Evolutionary conservation across 2,329 filamentous ascomycete species (phyloP).

Genomic region (Penicillium occitanis): DNA sequence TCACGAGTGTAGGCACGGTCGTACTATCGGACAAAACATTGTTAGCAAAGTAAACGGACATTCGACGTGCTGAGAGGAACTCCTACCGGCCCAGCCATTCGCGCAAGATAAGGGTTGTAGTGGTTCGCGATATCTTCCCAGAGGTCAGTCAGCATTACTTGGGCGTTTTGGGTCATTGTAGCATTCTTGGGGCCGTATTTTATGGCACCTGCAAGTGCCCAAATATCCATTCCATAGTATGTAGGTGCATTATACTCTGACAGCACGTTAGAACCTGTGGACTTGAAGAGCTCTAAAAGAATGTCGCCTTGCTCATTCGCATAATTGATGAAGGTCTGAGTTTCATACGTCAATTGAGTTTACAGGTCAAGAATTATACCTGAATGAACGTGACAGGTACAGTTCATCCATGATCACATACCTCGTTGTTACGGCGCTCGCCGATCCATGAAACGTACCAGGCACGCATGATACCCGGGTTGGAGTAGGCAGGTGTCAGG

Average conservation of each 20-base stretch:
- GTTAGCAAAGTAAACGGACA: background rate
- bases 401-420: background rate
- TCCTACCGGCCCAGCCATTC: conserved; percentile 34
- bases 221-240: conserved; percentile 46
- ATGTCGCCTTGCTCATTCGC: conserved; percentile 37
- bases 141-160: conserved; percentile 33
- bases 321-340: conserved; percentile 37
- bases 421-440: conserved; percentile 36
- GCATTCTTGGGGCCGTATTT: conserved; percentile 37
- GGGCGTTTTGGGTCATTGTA: conserved; percentile 33
- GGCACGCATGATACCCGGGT: conserved; percentile 45
- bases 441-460: conserved; percentile 47
- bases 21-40: conserved; percentile 24
- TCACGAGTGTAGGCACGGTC: conserved; percentile 44
- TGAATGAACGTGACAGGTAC: no score
- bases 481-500: conserved; percentile 43
- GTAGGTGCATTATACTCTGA: conserved; percentile 45
- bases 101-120: conserved; percentile 40
- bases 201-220: conserved; percentile 42
- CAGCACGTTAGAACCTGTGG: conserved; percentile 35
- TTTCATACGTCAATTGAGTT: background rate
- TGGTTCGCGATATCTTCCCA: conserved; percentile 40
- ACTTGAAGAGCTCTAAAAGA: conserved; percentile 27
- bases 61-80: background rate
- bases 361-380: background rate